A percentile compares a stretch with the other conserved stretches of the same genome.
phyloP scores from a whole-genome alignment of 768 basidiomycete species.

The Leccinum variicolor region DNA sequence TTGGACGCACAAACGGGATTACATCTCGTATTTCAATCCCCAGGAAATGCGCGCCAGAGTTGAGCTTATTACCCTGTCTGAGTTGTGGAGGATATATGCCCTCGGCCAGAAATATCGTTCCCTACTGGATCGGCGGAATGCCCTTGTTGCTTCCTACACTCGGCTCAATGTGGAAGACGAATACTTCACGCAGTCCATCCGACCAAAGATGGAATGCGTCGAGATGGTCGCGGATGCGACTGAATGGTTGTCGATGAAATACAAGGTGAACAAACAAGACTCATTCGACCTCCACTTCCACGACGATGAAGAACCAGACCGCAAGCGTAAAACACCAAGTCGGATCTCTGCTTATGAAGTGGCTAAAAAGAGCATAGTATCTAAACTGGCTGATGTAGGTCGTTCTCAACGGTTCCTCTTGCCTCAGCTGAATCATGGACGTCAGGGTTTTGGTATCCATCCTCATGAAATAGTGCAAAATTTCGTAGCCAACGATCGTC shows the following conservation, averaged over 20 bases:
- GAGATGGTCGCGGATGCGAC: slow-evolving; percentile 89
- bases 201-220: slow-evolving; percentile 67
- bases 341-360: slow-evolving; percentile 82
- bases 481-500: slow-evolving; percentile 57
- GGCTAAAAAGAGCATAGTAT: slow-evolving; percentile 73
- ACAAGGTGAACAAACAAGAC: slow-evolving; percentile 69
- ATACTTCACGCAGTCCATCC: slow-evolving; percentile 72
- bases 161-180: slow-evolving; percentile 67
- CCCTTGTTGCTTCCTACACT: slow-evolving; percentile 60
- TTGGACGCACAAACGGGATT: slow-evolving; percentile 91
- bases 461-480: slow-evolving; percentile 85
- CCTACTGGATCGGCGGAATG: slow-evolving; percentile 67
- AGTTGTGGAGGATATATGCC: slow-evolving; percentile 90
- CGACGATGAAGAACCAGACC: slow-evolving; percentile 57
- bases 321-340: slow-evolving; percentile 79
- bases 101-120: slow-evolving; percentile 90
- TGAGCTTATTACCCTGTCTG: slow-evolving; percentile 71
- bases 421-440: neutral
- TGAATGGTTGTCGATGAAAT: slow-evolving; percentile 87
- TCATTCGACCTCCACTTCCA: slow-evolving; percentile 63
- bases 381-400: slow-evolving; percentile 77
- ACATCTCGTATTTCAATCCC: slow-evolving; percentile 79
- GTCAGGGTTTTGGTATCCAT: slow-evolving; percentile 82
- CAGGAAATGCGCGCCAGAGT: slow-evolving; percentile 55
- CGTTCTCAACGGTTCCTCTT: neutral